Base-by-base conservation (phyloP, 495 filamentous ascomycete species). In the Neurospora sp. region DNA sequence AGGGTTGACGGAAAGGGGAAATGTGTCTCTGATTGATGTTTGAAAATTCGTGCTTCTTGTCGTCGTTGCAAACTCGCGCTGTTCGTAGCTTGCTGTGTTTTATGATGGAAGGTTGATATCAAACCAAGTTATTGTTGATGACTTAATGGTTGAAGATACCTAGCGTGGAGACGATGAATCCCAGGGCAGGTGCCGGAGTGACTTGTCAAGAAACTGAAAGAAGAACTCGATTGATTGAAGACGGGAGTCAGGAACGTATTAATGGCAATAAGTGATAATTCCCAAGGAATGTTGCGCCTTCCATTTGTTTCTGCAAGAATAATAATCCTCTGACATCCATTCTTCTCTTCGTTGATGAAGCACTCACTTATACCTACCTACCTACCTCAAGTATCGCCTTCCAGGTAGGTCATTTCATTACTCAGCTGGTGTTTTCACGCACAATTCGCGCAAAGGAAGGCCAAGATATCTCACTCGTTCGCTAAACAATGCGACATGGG, bases 371-470 rank as follows among this genome's bases (percentile, higher is more conserved):
- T 61, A 61, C 27, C 27, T 31, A 8, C 3, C 27, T 31, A 31
- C 3, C 9, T 7, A 3, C 12, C 3, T 20, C 20, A 37, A 8
- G 59, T 18, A 45, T 41, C 20, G 37, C 37, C 59, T 68, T 4
- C 70, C 45, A 35, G 31, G 4, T 35, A 18, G 16, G 44, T 65
- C 37, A 12, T 6, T 3, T 16, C 42, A 75, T 78, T 76, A 75
- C 70, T 76, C 73, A 74, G 70, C 74, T 16, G 22, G 10, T 27
- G 16, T 68, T 75, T 79, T 74, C 71, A 74, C 78, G 78, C 78
- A 78, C 77, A 80, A 80, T 75, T 72, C 53, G 70, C 78, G 76
- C 78, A 80, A 45, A 18, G 68, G 44, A 45, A 18, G 68, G 44
- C 45, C 53, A 35, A 35, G 27, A 65, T 16, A 65, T 16, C 27